Evolutionary conservation across 768 basidiomycete species (phyloP), one percentile per base, ranked within the genome.

Genomic region (Leccinum imitatum): DNA sequence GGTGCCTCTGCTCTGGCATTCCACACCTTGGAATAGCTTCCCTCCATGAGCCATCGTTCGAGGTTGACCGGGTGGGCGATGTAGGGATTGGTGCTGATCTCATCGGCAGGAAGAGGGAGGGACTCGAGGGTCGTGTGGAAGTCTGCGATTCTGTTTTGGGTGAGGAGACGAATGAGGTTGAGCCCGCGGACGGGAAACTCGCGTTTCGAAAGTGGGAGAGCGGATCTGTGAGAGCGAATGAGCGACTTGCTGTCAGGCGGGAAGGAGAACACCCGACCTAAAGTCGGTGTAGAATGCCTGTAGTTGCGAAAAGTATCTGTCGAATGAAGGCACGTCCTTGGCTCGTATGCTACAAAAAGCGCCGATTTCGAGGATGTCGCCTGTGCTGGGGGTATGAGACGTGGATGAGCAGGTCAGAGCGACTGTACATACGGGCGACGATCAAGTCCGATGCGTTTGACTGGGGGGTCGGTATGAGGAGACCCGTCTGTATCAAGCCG

Each of bases 11-110:
- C 91, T 64, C 95, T 85, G 39, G 95, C 95, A 68, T 91, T 87
- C 92, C 95, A 99, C 11, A 98, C 96, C 73, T 96, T 96, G 76
- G 92, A 93, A 74, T 98, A 99, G 68, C 90, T 91, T 41, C 96
- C 96, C 73, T 98, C 96, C 96, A 99, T 99, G 50, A 98, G 82
- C 92, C 95, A 98, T 53, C 91, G 82, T 73, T 99, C 96, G 61
- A 95, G 85, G 72, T 95, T 91, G 59, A 95, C 89, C 13, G 93
- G 91, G 71, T 94, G 93, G 56, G 84, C 81, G 68, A 95, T 86
- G 71, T 80, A 93, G 6, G 86, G 83, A 71, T 90, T 90, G 33
- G 84, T 79, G 31, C 80, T 77, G 61, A 89, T 86, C 50, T 82
- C 81, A 63, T 89, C 87, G 0, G 89, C 85, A 46, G 85, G 83